These are phyloP conservation scores for Phytophthora pseudosyringae DNA, from an alignment of 352 stramenopile species.

Conservation along the genomic window DNA sequence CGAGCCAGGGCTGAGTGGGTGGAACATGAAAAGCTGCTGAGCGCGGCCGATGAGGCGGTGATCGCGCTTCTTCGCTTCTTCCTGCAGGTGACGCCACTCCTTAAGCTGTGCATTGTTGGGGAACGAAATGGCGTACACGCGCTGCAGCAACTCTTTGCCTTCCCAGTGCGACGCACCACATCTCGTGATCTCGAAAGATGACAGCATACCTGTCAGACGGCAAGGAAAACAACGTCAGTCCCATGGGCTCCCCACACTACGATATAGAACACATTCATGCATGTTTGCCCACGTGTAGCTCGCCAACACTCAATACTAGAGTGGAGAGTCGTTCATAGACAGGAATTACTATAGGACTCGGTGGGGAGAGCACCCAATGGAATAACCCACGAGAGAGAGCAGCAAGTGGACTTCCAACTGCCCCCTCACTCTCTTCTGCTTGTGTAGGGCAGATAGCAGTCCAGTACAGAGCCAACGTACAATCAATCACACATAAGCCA, in stretches of 20 bases:
- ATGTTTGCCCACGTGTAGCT: conserved; percentile 89
- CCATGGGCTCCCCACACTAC: background rate
- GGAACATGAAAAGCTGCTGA: conserved; percentile 98
- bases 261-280: conserved; percentile 1
- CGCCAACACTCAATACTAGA: conserved; percentile 74
- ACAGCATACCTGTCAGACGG: conserved; percentile 66
- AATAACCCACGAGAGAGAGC: conserved; percentile 15
- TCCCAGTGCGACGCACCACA: conserved; percentile 95
- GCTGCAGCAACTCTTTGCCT: conserved; percentile 92
- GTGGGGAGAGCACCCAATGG: conserved; percentile 16
- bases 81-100: conserved; percentile 88
- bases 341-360: conserved; percentile 57
- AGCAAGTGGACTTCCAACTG: conserved; percentile 35
- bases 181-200: conserved; percentile 96
- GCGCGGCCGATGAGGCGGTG: conserved; percentile 94
- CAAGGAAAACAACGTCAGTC: conserved; percentile 5
- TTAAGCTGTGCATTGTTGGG: conserved; percentile 90
- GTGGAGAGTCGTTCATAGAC: conserved; percentile 74
- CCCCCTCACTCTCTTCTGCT: conserved; percentile 92
- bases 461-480: conserved; percentile 27
- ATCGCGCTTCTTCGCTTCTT: conserved; percentile 97
- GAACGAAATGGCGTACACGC: conserved; percentile 98
- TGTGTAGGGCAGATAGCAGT: conserved; percentile 58
- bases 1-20: conserved; percentile 95
- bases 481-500: conserved; percentile 20